Evolutionary conservation across 768 basidiomycete genomes (phyloP), one percentile per base, ranked within the genome.

Genomic region (Trametes meyenii): DNA sequence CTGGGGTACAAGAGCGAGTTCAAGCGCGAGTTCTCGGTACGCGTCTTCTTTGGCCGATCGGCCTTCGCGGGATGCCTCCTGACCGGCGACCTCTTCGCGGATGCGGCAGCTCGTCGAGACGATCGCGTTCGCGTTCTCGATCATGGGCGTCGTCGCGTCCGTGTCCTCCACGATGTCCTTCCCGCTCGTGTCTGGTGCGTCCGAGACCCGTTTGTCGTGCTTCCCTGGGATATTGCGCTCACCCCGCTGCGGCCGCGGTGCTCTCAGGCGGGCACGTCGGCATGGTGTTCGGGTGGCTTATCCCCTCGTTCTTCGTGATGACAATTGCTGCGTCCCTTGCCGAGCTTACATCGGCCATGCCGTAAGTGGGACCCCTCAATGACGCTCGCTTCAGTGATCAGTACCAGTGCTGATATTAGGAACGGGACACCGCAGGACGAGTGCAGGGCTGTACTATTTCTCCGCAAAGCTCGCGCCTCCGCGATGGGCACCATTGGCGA

Each of bases 401-500:
- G 16, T 42, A 50, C 23, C 17, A 42, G 19, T 40, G 35, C 44
- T 29, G n/a, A 51, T 11, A 24, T 10, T 11, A 24, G 13, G 17
- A 8, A 12, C 33, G 55, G 24, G 19, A 39, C 19, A 29, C 1
- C 26, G 13, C 54, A 90, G 89, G 54, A 91, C 89, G 23, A 90
- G 89, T 63, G 89, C 89, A 7, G 89, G 89, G 0, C 76, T 91
- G 17, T 90, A 90, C 70, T 91, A 90, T 71, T 90, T 90, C 72
- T 87, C 89, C 2, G 86, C 89, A 0, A 90, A 87, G 69, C 72
- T 91, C 45, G 89, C 89, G 2, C 86, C 87, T 1, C 79, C 79
- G 6, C 77, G 80, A 66, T 83, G 84, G 57, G 79, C 85, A 2
- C 79, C 87, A 7, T 73, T 91, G 53, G 84, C 86, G 1, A 85